A percentile compares a stretch with the other conserved stretches of the same genome.
These are phyloP conservation scores for Coniochaeta sp. DNA, from an alignment of 2,329 filamentous ascomycete species.

Conservation along the genomic window DNA sequence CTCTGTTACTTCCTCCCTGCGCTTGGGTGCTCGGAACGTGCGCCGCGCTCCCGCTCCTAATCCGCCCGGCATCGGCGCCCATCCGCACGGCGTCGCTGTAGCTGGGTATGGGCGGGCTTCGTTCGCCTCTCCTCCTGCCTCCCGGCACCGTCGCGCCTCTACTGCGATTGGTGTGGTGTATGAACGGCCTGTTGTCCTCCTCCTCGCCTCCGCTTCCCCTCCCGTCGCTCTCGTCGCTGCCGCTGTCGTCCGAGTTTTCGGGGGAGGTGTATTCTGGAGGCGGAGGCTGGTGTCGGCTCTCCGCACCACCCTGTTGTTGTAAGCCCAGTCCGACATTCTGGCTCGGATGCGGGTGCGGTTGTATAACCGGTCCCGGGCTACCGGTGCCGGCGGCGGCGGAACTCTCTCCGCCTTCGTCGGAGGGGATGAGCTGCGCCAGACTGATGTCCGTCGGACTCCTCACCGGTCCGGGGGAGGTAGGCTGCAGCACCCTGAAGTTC, in stretches of 20 bases:
- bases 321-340: slow-evolving; percentile 36
- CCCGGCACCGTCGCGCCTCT: slow-evolving; percentile 34
- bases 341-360: background rate
- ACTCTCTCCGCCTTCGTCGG: slow-evolving; percentile 66
- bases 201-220: slow-evolving; percentile 53
- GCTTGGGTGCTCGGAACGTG: no score
- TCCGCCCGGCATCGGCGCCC: slow-evolving; percentile 31
- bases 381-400: slow-evolving; percentile 41
- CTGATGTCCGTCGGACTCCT: slow-evolving; percentile 95
- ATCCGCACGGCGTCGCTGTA: slow-evolving; percentile 69
- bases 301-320: slow-evolving; percentile 30
- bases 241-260: slow-evolving; percentile 48
- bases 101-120: slow-evolving; percentile 66
- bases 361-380: slow-evolving; percentile 24
- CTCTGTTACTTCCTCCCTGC: slow-evolving; percentile 18
- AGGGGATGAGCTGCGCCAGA: slow-evolving; percentile 72
- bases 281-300: slow-evolving; percentile 49
- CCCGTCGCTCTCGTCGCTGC: slow-evolving; percentile 41
- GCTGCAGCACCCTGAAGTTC: slow-evolving; percentile 67
- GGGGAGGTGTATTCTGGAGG: slow-evolving; percentile 67
- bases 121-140: slow-evolving; percentile 20
- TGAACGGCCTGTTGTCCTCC: slow-evolving; percentile 47
- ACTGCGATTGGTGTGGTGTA: slow-evolving; percentile 40
- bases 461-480: slow-evolving; percentile 81
- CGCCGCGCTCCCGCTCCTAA: no score